phyloP scores from a whole-genome alignment of 2,329 filamentous ascomycete species.

The Fusarium sp. region DNA sequence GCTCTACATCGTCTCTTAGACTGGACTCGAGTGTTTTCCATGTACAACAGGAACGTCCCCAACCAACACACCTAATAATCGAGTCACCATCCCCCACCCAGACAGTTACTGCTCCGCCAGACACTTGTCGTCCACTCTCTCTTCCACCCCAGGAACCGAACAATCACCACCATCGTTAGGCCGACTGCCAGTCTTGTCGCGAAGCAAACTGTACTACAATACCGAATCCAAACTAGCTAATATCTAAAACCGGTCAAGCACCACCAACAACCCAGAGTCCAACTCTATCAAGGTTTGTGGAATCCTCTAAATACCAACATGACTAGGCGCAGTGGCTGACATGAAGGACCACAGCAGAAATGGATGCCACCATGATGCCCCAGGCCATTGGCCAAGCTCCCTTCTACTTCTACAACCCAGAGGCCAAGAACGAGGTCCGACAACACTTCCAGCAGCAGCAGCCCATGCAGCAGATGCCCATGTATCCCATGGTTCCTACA shows the following conservation, averaged over 20 bases:
- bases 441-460: conserved; percentile 77
- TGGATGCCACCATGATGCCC: conserved; percentile 73
- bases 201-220: conserved; percentile 43
- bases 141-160: conserved; percentile 40
- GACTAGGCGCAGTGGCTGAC: conserved; percentile 28
- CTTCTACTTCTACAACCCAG: conserved; percentile 90
- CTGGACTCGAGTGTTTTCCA: conserved; percentile 40
- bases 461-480: conserved; percentile 59
- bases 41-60: conserved; percentile 47
- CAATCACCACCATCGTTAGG: conserved; percentile 39
- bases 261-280: conserved; percentile 24
- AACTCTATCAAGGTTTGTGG: conserved; percentile 41
- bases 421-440: conserved; percentile 77
- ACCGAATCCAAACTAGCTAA: conserved; percentile 38
- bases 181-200: conserved; percentile 32
- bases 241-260: conserved; percentile 36
- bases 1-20: conserved; percentile 13
- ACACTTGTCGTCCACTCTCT: conserved; percentile 59
- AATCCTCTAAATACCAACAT: conserved; percentile 28
- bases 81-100: conserved; percentile 40
- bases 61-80: conserved; percentile 44
- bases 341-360: conserved; percentile 53
- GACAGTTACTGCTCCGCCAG: conserved; percentile 48
- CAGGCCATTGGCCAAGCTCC: conserved; percentile 77
- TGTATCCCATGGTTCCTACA: conserved; percentile 67